Conservation (phyloP, 2,329 filamentous ascomycete species). For the Fusarium nodosum region DNA sequence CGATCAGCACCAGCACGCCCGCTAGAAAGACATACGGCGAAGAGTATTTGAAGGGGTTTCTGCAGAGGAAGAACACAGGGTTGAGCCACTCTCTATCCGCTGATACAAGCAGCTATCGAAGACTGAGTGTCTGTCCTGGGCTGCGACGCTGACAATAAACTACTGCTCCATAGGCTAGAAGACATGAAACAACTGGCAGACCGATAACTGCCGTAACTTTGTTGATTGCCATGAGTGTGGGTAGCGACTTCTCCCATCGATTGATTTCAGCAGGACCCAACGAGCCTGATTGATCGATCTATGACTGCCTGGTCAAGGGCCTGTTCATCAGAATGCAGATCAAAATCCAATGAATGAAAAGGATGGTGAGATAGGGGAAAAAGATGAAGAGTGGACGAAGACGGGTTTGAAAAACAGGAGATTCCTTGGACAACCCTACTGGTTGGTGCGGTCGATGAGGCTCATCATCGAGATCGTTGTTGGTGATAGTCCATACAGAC, state of each 20-base stretch:
- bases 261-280: background rate
- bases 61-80: background rate
- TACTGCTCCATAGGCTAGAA: conserved; percentile 31
- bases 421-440: conserved; percentile 13
- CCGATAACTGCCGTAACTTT: conserved; percentile 9
- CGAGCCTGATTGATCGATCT: conserved; percentile 19
- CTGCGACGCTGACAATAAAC: conserved; percentile 31
- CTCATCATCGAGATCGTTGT: conserved; percentile 2
- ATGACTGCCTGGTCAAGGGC: conserved; percentile 18
- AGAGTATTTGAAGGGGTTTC: background rate
- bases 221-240: background rate
- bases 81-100: conserved; percentile 29
- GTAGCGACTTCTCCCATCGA: background rate
- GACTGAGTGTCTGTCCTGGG: conserved; percentile 7
- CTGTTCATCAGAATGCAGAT: conserved; percentile 34
- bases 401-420: conserved; percentile 4
- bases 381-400: background rate
- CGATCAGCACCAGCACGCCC: conserved; percentile 22
- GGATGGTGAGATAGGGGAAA: conserved; percentile 8
- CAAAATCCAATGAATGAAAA: conserved; percentile 26
- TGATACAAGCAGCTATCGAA: conserved; percentile 24
- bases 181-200: conserved; percentile 28
- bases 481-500: conserved; percentile 1
- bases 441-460: background rate
- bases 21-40: conserved; percentile 20